phyloP scores from a whole-genome alignment of 805 yeast genomes.

The Zygotorulaspora danielsina region DNA sequence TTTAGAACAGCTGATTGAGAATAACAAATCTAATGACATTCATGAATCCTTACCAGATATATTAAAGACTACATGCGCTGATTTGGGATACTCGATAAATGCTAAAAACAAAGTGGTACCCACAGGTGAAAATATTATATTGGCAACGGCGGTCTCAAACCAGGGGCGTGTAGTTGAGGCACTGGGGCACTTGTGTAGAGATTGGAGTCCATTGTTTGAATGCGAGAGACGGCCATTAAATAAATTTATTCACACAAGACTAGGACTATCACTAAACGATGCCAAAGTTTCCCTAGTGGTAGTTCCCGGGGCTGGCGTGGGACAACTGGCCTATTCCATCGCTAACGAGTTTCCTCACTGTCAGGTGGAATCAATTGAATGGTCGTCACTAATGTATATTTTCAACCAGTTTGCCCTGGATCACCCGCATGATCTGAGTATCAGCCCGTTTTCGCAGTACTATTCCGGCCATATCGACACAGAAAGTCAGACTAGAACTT shows the following conservation, averaged over 20 bases:
- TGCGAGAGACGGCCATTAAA: slow-evolving; percentile 52
- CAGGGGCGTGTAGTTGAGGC: slow-evolving; percentile 56
- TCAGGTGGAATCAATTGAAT: slow-evolving; percentile 69
- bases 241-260: slow-evolving; percentile 45
- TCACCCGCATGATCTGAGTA: slow-evolving; percentile 16
- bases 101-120: slow-evolving; percentile 6
- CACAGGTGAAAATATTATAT: slow-evolving; percentile 3
- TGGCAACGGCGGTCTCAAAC: slow-evolving; percentile 19
- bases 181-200: slow-evolving; percentile 71
- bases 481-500: slow-evolving; percentile 48
- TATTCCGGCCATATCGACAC: slow-evolving; percentile 58
- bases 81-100: slow-evolving; percentile 29
- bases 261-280: slow-evolving; percentile 31
- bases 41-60: slow-evolving; percentile 42
- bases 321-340: slow-evolving; percentile 67
- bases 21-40: slow-evolving; percentile 8
- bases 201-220: slow-evolving; percentile 57
- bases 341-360: slow-evolving; percentile 38
- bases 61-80: slow-evolving; percentile 35
- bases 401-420: slow-evolving; percentile 58
- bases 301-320: slow-evolving; percentile 87
- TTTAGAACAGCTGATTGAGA: slow-evolving; percentile 27
- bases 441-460: slow-evolving; percentile 56
- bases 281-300: slow-evolving; percentile 48
- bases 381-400: slow-evolving; percentile 68